Base-by-base conservation (phyloP, 805 yeast species). In the Tetrapisispora taiwanensis region DNA sequence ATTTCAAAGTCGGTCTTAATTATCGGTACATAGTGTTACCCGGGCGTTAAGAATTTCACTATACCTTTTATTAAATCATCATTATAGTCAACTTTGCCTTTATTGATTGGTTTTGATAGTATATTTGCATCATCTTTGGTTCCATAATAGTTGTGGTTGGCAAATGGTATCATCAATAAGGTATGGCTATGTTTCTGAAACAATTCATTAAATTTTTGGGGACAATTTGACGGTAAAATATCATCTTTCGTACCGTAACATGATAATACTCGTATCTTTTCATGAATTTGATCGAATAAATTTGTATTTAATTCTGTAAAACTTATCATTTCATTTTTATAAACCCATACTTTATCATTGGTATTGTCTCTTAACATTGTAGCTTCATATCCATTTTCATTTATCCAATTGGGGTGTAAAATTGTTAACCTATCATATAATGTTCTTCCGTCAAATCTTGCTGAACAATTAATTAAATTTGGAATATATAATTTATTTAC, bases 111-210 rank as follows among this genome's bases (percentile, higher is more conserved):
- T 18, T 68, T 50, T 18, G 57, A 45, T 15, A 69, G 56, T 12
- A 56, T 71, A 18, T 63, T 65, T 15, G 62, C 53, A 38, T 73
- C 67, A 9, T 53, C 64, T 3, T 60, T 55, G 1, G 56, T 49
- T 0, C 92, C 90, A 56, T 73, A 83, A 56, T 73, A 88, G 54
- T 84, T 85, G 62, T 89, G 97, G 58, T 86, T 89, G 0, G 95
- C 95, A 37, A 68, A 69, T 1, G 75, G 74, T 10, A 89, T 66
- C 7, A 85, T 67, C 43, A 87, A 65, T 3, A 70, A 67, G 52
- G 83, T 81, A 18, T 88, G n/a, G n/a, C n/a, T 75, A 5, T 59
- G 56, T 3, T 70, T 72, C 10, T 27, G 12, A 40, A 88, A 73
- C 9, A 66, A 51, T 52, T 81, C 77, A 7, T 83, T 76, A 64